Conservation (phyloP, 257 asterid genomes). For the Ilex aquifolium region DNA sequence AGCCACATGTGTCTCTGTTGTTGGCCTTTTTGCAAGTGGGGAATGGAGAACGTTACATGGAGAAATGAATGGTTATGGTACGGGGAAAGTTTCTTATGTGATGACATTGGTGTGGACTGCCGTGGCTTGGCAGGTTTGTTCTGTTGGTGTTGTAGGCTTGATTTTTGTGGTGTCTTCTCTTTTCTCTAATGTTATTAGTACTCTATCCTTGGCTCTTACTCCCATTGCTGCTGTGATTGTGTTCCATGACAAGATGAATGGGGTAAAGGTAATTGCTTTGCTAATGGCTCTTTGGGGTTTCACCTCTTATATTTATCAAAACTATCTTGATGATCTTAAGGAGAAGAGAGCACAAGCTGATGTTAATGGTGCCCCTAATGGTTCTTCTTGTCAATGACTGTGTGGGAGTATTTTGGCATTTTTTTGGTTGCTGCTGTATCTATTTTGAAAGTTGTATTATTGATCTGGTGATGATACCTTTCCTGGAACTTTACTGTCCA, state of each 20-base stretch:
- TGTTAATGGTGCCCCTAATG: neutral
- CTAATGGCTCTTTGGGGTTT: conserved; percentile 1
- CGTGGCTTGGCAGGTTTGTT: conserved; percentile 2
- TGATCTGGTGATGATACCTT: too few relatives aligned
- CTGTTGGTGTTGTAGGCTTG: conserved; percentile 1
- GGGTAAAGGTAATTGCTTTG: neutral
- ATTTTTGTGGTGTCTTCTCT: neutral
- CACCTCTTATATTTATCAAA: neutral
- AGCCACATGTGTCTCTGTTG: neutral
- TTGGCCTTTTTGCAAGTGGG: neutral
- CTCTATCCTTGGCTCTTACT: neutral
- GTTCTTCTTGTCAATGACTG: neutral
- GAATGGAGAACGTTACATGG: neutral
- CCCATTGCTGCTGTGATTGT: neutral
- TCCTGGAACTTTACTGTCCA: too few relatives aligned
- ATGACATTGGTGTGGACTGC: conserved; percentile 1
- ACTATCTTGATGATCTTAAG: neutral
- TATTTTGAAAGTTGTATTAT: too few relatives aligned
- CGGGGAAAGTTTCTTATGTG: conserved; percentile 1
- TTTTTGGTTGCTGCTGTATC: too few relatives aligned
- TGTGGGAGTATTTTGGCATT: too few relatives aligned
- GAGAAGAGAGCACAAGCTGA: neutral
- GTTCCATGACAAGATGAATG: conserved; percentile 1
- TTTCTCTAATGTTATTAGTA: neutral
- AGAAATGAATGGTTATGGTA: neutral